phyloP scores from a whole-genome alignment of 176 grass and related monocot genomes.

The Carex cristatella region DNA sequence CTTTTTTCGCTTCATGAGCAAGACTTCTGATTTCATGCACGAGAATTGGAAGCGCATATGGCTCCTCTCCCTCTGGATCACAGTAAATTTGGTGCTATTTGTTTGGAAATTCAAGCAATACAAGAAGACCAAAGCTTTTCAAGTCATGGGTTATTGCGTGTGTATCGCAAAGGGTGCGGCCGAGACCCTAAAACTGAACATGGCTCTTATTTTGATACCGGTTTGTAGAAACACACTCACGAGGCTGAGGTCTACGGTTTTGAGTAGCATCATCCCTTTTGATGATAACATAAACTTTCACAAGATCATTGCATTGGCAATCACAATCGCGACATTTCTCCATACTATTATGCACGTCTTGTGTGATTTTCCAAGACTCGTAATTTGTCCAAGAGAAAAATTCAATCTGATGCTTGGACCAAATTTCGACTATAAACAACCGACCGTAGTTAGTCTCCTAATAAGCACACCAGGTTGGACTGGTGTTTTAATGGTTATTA shows the following conservation, averaged over 20 bases:
- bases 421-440: conserved; percentile 63
- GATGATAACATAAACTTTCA: conserved; percentile 99
- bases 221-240: conserved; percentile 93
- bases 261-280: conserved; percentile 58
- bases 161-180: conserved; percentile 86
- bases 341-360: conserved; percentile 65
- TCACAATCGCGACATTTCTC: conserved; percentile 51
- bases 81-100: conserved; percentile 51
- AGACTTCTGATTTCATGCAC: conserved; percentile 56
- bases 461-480: conserved; percentile 71
- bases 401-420: conserved; percentile 55
- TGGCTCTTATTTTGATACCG: conserved; percentile 87
- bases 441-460: conserved; percentile 43
- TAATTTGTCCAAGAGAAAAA: conserved; percentile 57
- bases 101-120: conserved; percentile 76
- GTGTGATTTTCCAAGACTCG: conserved; percentile 82
- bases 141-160: conserved; percentile 92
- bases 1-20: conserved; percentile 29
- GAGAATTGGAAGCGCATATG: conserved; percentile 99
- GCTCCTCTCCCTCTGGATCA: conserved; percentile 60
- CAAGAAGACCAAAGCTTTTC: conserved; percentile 47
- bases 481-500: conserved; percentile 69
- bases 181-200: conserved; percentile 91
- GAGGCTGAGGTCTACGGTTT: conserved; percentile 50
- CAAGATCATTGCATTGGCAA: conserved; percentile 54